phyloP scores from a whole-genome alignment of 805 yeast genomes.

The Yamadazyma phyllophila region DNA sequence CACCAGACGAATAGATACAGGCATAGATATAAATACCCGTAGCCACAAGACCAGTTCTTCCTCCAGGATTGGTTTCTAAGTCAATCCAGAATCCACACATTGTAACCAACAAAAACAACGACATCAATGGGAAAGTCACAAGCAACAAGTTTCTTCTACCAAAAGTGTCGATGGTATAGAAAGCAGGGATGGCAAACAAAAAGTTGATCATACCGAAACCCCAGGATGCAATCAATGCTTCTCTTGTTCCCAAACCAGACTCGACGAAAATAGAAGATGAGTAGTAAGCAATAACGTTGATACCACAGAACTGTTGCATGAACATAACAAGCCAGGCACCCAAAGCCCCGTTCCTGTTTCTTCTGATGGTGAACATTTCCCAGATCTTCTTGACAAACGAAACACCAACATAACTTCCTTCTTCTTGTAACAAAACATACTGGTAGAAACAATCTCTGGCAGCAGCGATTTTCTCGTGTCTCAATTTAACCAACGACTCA shows the following conservation, averaged over 20 bases:
- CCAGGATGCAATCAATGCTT: slow-evolving; percentile 75
- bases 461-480: slow-evolving; percentile 50
- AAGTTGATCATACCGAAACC: slow-evolving; percentile 85
- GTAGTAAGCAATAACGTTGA: slow-evolving; percentile 84
- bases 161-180: slow-evolving; percentile 71
- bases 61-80: slow-evolving; percentile 37
- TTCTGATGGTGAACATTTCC: slow-evolving; percentile 66
- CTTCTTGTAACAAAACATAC: slow-evolving; percentile 57
- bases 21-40: slow-evolving; percentile 74
- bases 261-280: slow-evolving; percentile 72
- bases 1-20: slow-evolving; percentile 75
- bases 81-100: slow-evolving; percentile 75
- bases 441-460: slow-evolving; percentile 66
- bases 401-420: slow-evolving; percentile 44
- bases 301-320: slow-evolving; percentile 90
- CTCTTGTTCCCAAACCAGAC: slow-evolving; percentile 60
- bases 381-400: slow-evolving; percentile 45
- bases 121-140: slow-evolving; percentile 63
- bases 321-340: slow-evolving; percentile 84
- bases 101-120: slow-evolving; percentile 53
- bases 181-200: slow-evolving; percentile 79
- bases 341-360: slow-evolving; percentile 79
- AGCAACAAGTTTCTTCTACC: slow-evolving; percentile 67
- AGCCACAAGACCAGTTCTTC: slow-evolving; percentile 64
- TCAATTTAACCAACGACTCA: slow-evolving; percentile 44